Percentiles rank a stretch among this genome's conserved stretches.
Conservation (phyloP, 2,329 filamentous ascomycete genomes). For the Fusarium zealandicum region DNA sequence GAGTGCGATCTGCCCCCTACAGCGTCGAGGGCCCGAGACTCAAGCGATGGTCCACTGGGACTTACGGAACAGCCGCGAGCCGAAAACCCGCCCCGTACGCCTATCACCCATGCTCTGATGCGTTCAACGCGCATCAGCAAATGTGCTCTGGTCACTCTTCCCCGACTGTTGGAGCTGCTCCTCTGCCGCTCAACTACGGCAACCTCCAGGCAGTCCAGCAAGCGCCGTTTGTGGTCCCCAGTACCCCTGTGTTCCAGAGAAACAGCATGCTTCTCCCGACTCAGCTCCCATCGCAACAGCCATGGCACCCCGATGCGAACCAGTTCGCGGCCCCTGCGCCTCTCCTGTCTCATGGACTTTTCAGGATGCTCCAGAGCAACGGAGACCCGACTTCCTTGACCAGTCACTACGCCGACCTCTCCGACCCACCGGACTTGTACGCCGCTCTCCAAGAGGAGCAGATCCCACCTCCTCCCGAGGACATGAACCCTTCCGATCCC, state of each 20-base stretch:
- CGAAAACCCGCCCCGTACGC: slow-evolving; percentile 67
- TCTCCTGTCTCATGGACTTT: slow-evolving; percentile 74
- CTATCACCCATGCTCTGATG: slow-evolving; percentile 67
- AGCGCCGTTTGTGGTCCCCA: slow-evolving; percentile 62
- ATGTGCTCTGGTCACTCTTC: slow-evolving; percentile 54
- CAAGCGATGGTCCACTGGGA: slow-evolving; percentile 82
- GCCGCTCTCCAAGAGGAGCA: slow-evolving; percentile 78
- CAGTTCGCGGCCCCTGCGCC: slow-evolving; percentile 67
- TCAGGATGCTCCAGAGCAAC: slow-evolving; percentile 78
- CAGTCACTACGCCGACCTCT: slow-evolving; percentile 75
- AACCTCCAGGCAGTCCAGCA: slow-evolving; percentile 64
- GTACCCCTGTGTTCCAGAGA: slow-evolving; percentile 58
- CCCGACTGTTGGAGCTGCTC: slow-evolving; percentile 54
- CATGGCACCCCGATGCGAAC: slow-evolving; percentile 58
- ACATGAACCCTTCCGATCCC: slow-evolving; percentile 81
- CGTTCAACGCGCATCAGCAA: slow-evolving; percentile 63
- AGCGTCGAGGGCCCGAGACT: slow-evolving; percentile 70
- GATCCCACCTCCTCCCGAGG: slow-evolving; percentile 75
- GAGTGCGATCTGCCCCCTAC: slow-evolving; percentile 74
- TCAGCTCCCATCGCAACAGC: slow-evolving; percentile 59
- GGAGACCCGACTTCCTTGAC: slow-evolving; percentile 72
- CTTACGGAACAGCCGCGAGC: slow-evolving; percentile 65
- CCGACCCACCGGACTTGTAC: slow-evolving; percentile 79
- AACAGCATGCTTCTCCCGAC: slow-evolving; percentile 65
- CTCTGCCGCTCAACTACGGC: slow-evolving; percentile 61